Evolutionary conservation across 2,329 filamentous ascomycete genomes (phyloP), one percentile per base, ranked within the genome.

Genomic region (Alternaria sp.): DNA sequence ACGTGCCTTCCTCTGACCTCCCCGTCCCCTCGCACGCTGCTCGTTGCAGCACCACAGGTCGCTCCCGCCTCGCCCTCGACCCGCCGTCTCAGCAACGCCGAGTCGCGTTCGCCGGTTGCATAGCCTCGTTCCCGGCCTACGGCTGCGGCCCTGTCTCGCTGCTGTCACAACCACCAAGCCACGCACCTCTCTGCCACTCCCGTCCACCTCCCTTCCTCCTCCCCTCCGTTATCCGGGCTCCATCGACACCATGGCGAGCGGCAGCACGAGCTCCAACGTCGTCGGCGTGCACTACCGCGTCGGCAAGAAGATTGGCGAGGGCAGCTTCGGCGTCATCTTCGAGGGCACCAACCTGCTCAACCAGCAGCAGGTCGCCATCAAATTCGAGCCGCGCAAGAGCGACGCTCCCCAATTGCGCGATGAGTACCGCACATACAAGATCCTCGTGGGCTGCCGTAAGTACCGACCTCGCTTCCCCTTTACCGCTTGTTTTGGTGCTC

Each of bases 341-440:
- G 96, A 98, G 83, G 96, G 96, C 73, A 98, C 94, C 78, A 99
- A 99, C 81, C 87, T 99, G 74, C 87, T 99, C 81, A 99, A 99
- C 86, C 97, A 97, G 83, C 96, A 98, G 82, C 94, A 97, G 84
- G 95, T 99, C 68, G 96, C 96, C 77, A 99, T 99, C 86, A 99
- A 99, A 86, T 99, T 99, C 83, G 96, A 99, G 91, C 96, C 96
- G 64, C 89, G 96, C 74, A 99, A 99, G 86, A 98, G 95, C 82
- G 96, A 99, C 84, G 96, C 96, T 79, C 96, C 96, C 61, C 96
- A 99, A 82, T 85, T 99, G 71, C 91, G 96, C 82, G 96, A 99
- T 87, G 96, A 99, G 82, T 99, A 99, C 82, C 90, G 96, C 77
- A 99, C 96, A 64, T 99, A 99, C 86, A 99, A 99, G 87, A 98